A percentile compares a stretch with the other conserved stretches of the same genome.
Evolutionary conservation across 2,329 filamentous ascomycete species (phyloP).

Genomic region (Trichoderma sp.): DNA sequence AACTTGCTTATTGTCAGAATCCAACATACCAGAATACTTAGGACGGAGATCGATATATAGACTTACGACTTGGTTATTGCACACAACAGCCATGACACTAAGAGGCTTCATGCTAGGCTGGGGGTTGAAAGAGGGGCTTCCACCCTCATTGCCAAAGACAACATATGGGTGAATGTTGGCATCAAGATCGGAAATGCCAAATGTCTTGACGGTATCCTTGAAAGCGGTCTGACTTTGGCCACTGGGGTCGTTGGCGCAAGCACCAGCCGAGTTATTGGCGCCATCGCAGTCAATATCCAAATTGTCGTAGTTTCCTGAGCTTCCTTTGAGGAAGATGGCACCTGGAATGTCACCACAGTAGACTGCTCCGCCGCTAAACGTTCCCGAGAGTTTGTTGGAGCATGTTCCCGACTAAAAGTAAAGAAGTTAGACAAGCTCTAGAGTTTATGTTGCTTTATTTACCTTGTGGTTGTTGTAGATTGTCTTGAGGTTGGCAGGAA

Average conservation of each 20-base stretch:
- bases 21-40: neutral
- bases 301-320: slow-evolving; percentile 25
- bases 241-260: slow-evolving; percentile 24
- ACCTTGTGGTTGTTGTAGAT: slow-evolving; percentile 27
- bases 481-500: slow-evolving; percentile 26
- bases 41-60: neutral
- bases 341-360: slow-evolving; percentile 39
- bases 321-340: slow-evolving; percentile 37
- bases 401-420: slow-evolving; percentile 36
- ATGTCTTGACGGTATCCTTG: slow-evolving; percentile 20
- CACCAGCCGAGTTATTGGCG: slow-evolving; percentile 23
- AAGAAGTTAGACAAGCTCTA: neutral
- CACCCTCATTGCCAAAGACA: slow-evolving; percentile 22
- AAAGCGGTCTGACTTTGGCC: slow-evolving; percentile 24
- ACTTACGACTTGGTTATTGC: slow-evolving; percentile 25
- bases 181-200: slow-evolving; percentile 23
- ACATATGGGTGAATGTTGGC: slow-evolving; percentile 26
- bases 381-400: slow-evolving; percentile 29
- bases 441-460: neutral
- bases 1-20: slow-evolving; percentile 5
- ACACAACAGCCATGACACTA: slow-evolving; percentile 25
- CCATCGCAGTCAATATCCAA: slow-evolving; percentile 26
- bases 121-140: slow-evolving; percentile 20
- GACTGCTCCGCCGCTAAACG: slow-evolving; percentile 25
- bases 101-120: slow-evolving; percentile 16